phyloP scores from a whole-genome alignment of 208 protist genomes.

The Kentomonas sorsogonicus region DNA sequence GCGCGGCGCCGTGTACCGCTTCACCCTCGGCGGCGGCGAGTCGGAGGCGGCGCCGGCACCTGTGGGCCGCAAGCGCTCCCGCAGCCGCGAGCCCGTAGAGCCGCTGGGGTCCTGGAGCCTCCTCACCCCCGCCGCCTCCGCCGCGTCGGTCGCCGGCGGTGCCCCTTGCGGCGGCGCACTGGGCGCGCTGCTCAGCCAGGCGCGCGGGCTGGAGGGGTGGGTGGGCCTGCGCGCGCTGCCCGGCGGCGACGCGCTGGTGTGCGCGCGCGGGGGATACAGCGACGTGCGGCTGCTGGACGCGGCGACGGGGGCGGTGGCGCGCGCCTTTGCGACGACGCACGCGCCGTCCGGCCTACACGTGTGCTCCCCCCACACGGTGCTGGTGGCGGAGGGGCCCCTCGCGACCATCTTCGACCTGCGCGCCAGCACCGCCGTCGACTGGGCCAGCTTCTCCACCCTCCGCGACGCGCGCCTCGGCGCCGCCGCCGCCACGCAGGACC shows the following conservation, averaged over 20 bases:
- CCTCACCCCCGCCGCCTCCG: no score
- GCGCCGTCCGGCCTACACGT: conserved; percentile 38
- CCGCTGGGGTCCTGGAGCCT: no score
- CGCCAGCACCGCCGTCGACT: conserved; percentile 45
- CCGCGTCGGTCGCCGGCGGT: no score
- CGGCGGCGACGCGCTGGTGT: conserved; percentile 20
- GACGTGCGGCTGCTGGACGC: conserved; percentile 67
- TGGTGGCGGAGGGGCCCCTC: conserved; percentile 62
- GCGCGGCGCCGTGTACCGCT: conserved; percentile 14
- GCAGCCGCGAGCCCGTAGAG: no score
- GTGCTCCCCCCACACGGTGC: conserved; percentile 25
- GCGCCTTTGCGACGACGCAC: conserved; percentile 63
- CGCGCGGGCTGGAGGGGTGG: conserved; percentile 40
- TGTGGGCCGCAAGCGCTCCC: background rate
- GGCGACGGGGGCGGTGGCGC: conserved; percentile 25
- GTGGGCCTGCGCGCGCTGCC: conserved; percentile 26
- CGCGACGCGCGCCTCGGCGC: background rate
- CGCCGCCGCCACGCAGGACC: background rate
- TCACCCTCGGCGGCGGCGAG: conserved; percentile 32
- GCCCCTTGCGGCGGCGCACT: no score
- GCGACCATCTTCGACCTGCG: conserved; percentile 70
- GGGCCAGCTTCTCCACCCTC: conserved; percentile 10
- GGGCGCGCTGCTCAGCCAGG: conserved; percentile 14
- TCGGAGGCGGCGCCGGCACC: conserved; percentile 21
- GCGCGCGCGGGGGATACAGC: conserved; percentile 52